Percentiles rank a stretch among this genome's conserved stretches.
phyloP scores from a whole-genome alignment of 805 yeast genomes.

The Candida qinlingensis region DNA sequence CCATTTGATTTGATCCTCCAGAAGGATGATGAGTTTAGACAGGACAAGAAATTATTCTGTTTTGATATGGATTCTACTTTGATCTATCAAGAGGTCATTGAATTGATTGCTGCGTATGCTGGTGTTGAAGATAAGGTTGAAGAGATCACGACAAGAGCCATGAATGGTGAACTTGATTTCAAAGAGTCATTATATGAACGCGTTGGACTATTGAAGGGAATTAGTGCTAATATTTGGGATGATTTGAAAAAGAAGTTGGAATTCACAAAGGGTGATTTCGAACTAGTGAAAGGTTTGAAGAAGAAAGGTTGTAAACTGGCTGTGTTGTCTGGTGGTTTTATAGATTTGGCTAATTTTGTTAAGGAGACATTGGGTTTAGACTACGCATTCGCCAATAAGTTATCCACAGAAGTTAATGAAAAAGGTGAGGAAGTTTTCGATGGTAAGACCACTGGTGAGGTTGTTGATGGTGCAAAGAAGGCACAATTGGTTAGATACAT shows the following conservation, averaged over 20 bases:
- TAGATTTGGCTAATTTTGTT: slow-evolving; percentile 78
- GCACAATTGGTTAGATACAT: slow-evolving; percentile 65
- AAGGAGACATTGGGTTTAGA: slow-evolving; percentile 65
- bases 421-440: slow-evolving; percentile 46
- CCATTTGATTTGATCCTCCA: slow-evolving; percentile 41
- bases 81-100: slow-evolving; percentile 95
- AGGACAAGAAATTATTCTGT: slow-evolving; percentile 53
- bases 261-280: slow-evolving; percentile 83
- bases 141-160: slow-evolving; percentile 85
- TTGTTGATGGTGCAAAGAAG: slow-evolving; percentile 83
- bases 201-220: slow-evolving; percentile 77
- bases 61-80: slow-evolving; percentile 98
- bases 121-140: slow-evolving; percentile 83
- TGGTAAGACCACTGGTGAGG: slow-evolving; percentile 73
- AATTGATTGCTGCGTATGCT: slow-evolving; percentile 92
- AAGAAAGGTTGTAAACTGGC: slow-evolving; percentile 64
- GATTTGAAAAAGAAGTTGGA: slow-evolving; percentile 62
- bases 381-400: slow-evolving; percentile 81
- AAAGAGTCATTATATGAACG: slow-evolving; percentile 71
- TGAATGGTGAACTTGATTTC: slow-evolving; percentile 96
- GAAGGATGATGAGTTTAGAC: slow-evolving; percentile 28
- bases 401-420: slow-evolving; percentile 42
- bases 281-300: slow-evolving; percentile 60
- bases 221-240: slow-evolving; percentile 72
- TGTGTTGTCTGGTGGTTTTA: slow-evolving; percentile 92